Evolutionary conservation across 2,329 filamentous ascomycete genomes (phyloP), one percentile per base, ranked within the genome.

Genomic region (Fusarium albidum): DNA sequence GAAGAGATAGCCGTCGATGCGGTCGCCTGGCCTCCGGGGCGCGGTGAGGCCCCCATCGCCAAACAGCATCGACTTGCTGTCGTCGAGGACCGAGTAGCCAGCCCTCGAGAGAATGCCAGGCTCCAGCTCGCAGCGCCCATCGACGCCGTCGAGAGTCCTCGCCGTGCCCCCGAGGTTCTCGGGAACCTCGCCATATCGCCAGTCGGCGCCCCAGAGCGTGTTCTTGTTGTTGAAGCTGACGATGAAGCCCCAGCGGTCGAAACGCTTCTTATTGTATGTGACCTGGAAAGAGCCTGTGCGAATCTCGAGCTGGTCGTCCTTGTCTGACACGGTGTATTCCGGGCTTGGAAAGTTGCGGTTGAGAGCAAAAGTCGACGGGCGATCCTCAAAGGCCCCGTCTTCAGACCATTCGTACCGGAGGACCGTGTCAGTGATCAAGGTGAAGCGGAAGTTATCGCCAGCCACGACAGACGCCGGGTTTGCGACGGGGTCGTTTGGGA

Each of bases 401-500:
- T 77, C 73, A 1, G 84, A 79, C 82, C 83, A 88, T 70, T 88
- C 85, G 56, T 82, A 86, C 27, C 85, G 81, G 25, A 88, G 58
- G 3, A 87, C 73, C 3, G 79, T 74, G 43, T 85, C 79, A 9
- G 77, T 79, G 40, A 88, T 74, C 39, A 88, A 59, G 9, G 81
- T 86, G 66, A 88, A 87, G 47, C 85, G 81, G 68, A 82, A 87
- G 40, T 80, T 64, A 2, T 29, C 25, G 2, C 64, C 64, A 4
- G 48, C n/a, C 5, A 67, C 64, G 5, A 57, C 37, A 3, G 64
- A 57, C 21, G 52, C 48, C 12, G 49, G 39, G 12, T 59, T 41
- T 11, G 64, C 60, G 13, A 64, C 18, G 4, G 64, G 60, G 9
- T 65, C 62, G 15, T 37, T 49, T 9, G 52, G 33, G 11, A 63